These are phyloP conservation scores for Xylaria curta DNA, from an alignment of 495 filamentous ascomycete species.

Conservation along the genomic window DNA sequence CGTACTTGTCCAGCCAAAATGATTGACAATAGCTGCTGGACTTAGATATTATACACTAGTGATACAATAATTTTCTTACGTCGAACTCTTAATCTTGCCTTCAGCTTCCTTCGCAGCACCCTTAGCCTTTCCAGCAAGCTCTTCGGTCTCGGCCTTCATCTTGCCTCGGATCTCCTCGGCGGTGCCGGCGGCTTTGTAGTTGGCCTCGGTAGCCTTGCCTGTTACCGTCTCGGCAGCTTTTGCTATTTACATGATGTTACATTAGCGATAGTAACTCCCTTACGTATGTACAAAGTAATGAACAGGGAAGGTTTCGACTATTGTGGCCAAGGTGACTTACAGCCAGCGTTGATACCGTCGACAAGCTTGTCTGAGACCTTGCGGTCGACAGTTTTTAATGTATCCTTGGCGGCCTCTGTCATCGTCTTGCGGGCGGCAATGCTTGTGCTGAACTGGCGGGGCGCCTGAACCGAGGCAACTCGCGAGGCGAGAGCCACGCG, in stretches of 20 bases:
- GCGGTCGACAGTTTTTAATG: conserved; percentile 57
- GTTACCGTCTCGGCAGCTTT: conserved; percentile 53
- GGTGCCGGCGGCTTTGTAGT: conserved; percentile 46
- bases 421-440: conserved; percentile 49
- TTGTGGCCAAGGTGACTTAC: conserved; percentile 41
- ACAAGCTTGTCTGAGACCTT: conserved; percentile 61
- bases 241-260: conserved; percentile 38
- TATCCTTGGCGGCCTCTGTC: conserved; percentile 57
- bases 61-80: conserved; percentile 24
- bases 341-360: conserved; percentile 58
- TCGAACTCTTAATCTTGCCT: conserved; percentile 38
- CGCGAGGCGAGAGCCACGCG: conserved; percentile 46
- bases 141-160: conserved; percentile 46
- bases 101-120: conserved; percentile 36
- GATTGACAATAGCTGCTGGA: not conserved
- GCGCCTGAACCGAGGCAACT: conserved; percentile 36
- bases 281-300: too few species aligned
- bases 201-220: conserved; percentile 38
- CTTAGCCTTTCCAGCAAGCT: conserved; percentile 40
- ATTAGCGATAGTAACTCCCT: not conserved
- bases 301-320: not conserved
- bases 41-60: conserved; percentile 7
- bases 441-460: conserved; percentile 52
- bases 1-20: not conserved
- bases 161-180: conserved; percentile 46